phyloP scores from a whole-genome alignment of 2,329 filamentous ascomycete species.

The Neofusicoccum umdonicola region DNA sequence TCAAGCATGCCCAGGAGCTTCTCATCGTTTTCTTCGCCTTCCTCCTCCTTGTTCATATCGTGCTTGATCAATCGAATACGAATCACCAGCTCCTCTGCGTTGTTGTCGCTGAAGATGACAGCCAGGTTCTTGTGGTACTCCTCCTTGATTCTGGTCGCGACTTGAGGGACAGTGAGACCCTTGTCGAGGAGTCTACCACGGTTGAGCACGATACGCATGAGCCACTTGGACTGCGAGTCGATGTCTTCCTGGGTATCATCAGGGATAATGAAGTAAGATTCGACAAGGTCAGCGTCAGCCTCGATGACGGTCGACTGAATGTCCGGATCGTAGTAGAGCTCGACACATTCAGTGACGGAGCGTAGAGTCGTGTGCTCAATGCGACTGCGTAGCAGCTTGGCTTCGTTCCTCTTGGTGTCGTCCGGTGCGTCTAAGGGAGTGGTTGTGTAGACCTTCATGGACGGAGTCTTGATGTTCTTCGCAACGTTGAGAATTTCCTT shows the following conservation, averaged over 20 bases:
- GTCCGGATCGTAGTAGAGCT: slow-evolving; percentile 96
- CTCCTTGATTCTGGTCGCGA: slow-evolving; percentile 84
- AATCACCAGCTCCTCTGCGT: slow-evolving; percentile 91
- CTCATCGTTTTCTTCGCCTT: slow-evolving; percentile 74
- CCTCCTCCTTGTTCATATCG: slow-evolving; percentile 63
- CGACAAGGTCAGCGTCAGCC: slow-evolving; percentile 88
- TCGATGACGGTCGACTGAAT: slow-evolving; percentile 81
- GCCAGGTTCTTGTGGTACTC: slow-evolving; percentile 82
- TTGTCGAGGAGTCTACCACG: slow-evolving; percentile 95
- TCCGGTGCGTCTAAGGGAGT: slow-evolving; percentile 54
- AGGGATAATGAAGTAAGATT: slow-evolving; percentile 93
- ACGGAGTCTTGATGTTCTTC: slow-evolving; percentile 96
- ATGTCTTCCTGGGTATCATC: slow-evolving; percentile 69
- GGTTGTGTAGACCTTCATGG: slow-evolving; percentile 69
- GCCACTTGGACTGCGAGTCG: slow-evolving; percentile 80
- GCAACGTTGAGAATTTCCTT: slow-evolving; percentile 99
- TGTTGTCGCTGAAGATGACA: slow-evolving; percentile 97
- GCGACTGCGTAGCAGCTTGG: slow-evolving; percentile 73
- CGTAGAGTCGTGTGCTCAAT: slow-evolving; percentile 94
- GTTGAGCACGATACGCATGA: slow-evolving; percentile 89
- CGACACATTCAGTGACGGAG: slow-evolving; percentile 85
- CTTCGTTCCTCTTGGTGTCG: slow-evolving; percentile 70
- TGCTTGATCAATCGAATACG: slow-evolving; percentile 76
- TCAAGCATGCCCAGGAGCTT: slow-evolving; percentile 81
- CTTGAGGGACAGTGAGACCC: slow-evolving; percentile 85